Evolutionary conservation across 2,329 filamentous ascomycete species (phyloP).

Genomic region (Aspergillus sp.): DNA sequence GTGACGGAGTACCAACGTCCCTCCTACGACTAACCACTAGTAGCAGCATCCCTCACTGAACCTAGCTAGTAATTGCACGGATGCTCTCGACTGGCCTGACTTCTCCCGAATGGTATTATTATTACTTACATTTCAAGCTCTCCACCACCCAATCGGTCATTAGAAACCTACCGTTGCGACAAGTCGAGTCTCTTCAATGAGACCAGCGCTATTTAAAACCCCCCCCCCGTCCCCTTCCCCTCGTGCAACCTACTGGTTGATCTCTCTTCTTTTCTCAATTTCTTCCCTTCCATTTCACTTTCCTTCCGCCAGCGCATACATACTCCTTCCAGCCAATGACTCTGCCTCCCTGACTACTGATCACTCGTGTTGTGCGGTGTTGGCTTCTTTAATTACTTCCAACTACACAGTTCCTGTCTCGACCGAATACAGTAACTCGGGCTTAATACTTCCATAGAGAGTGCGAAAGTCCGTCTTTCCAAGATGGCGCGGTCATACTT

Average conservation of each 20-base stretch:
- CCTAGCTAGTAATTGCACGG: background rate
- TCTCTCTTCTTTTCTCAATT: constrained; percentile 8
- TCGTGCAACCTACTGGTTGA: constrained; percentile 17
- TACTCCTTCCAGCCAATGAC: background rate
- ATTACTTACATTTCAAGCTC: background rate
- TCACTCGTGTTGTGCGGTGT: background rate
- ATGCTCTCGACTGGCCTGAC: background rate
- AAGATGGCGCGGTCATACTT: constrained; percentile 36
- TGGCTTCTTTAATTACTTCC: background rate
- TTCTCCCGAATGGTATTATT: background rate
- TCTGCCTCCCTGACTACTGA: background rate
- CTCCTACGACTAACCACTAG: background rate
- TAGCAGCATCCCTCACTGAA: background rate
- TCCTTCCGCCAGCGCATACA: background rate
- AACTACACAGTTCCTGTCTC: background rate
- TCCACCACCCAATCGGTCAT: background rate
- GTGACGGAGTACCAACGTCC: background rate
- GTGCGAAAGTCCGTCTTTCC: background rate
- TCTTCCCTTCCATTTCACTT: background rate
- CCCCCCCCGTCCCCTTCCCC: constrained; percentile 9
- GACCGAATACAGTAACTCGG: background rate
- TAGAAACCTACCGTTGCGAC: background rate
- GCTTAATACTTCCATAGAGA: constrained; percentile 1
- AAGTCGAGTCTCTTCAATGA: background rate
- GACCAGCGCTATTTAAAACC: constrained; percentile 17